Evolutionary conservation across 202 grass and related monocot species (phyloP).

Genomic region (Brachypodium distachyon): DNA sequence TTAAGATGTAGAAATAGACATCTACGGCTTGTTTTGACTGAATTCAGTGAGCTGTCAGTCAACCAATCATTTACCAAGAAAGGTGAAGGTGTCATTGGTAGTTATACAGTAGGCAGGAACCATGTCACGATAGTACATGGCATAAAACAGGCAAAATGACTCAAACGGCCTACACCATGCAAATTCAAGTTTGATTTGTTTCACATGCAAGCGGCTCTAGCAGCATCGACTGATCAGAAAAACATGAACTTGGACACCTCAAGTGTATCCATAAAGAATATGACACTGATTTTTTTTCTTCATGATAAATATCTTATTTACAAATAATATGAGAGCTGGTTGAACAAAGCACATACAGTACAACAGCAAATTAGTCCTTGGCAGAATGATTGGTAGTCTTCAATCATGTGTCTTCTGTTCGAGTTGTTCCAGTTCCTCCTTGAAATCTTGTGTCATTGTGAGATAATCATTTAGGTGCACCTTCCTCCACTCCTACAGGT

Average conservation of each 20-base stretch:
- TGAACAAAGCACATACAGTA: neutral
- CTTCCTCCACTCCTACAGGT: constrained; percentile 56
- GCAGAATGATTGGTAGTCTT: constrained; percentile 25
- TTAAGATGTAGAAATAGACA: neutral
- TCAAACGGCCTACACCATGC: neutral
- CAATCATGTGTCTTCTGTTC: constrained; percentile 22
- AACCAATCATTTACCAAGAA: neutral
- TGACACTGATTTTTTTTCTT: neutral
- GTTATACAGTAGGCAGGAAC: neutral
- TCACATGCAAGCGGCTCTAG: neutral
- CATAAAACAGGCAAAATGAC: neutral
- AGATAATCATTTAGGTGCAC: constrained; percentile 60
- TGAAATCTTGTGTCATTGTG: constrained; percentile 55
- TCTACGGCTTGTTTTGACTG: neutral
- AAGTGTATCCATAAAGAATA: neutral
- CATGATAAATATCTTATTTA: neutral
- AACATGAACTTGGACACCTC: neutral
- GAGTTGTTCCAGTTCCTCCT: constrained; percentile 37
- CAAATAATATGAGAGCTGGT: neutral
- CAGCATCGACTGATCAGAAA: neutral
- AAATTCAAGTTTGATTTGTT: neutral
- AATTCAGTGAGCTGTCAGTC: neutral
- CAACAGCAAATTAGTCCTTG: neutral
- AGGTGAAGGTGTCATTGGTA: neutral
- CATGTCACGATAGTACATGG: neutral